A percentile compares a stretch with the other conserved stretches of the same genome.
Conservation (phyloP, 2,329 filamentous ascomycete species). For the Eurotiales sp. region DNA sequence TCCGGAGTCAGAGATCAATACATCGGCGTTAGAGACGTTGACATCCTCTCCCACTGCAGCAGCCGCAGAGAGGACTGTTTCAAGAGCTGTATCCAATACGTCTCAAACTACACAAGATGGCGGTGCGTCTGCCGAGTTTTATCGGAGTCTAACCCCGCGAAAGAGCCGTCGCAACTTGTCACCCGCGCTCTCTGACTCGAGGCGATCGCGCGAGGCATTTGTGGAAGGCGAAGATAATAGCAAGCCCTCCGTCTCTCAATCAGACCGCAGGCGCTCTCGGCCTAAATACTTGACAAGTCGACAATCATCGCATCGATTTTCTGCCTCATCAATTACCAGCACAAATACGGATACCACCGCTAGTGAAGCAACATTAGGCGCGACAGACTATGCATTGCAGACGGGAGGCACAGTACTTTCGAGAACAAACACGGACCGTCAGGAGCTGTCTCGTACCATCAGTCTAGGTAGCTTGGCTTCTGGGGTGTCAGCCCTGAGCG, state of each 20-base stretch:
- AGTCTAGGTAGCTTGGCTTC: conserved; percentile 90
- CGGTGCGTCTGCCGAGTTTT: conserved; percentile 7
- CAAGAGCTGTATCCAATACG: conserved; percentile 33
- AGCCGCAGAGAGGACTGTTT: conserved; percentile 39
- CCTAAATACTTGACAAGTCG: conserved; percentile 56
- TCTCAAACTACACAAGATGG: conserved; percentile 17
- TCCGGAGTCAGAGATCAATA: conserved; percentile 26
- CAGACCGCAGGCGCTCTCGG: conserved; percentile 38
- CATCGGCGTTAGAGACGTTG: conserved; percentile 39
- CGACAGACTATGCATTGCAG: conserved; percentile 78
- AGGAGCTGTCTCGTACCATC: conserved; percentile 65
- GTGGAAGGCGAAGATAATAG: conserved; percentile 20
- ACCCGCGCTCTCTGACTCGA: conserved; percentile 21
- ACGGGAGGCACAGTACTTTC: conserved; percentile 65
- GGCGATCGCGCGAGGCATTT: conserved; percentile 26
- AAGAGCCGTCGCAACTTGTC: conserved; percentile 29
- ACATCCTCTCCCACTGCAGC: conserved; percentile 45
- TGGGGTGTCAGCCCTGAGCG: conserved; percentile 57
- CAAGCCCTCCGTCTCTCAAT: conserved; percentile 18
- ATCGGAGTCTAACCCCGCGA: conserved; percentile 22
- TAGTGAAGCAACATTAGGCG: conserved; percentile 70
- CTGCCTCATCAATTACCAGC: conserved; percentile 53
- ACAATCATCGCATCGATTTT: conserved; percentile 56
- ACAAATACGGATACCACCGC: conserved; percentile 57
- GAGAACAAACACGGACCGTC: conserved; percentile 19